Percentiles rank a stretch among this genome's conserved stretches.
These are phyloP conservation scores for Thermothelomyces thermophilus DNA, from an alignment of 2,329 filamentous ascomycete genomes.

Conservation along the genomic window DNA sequence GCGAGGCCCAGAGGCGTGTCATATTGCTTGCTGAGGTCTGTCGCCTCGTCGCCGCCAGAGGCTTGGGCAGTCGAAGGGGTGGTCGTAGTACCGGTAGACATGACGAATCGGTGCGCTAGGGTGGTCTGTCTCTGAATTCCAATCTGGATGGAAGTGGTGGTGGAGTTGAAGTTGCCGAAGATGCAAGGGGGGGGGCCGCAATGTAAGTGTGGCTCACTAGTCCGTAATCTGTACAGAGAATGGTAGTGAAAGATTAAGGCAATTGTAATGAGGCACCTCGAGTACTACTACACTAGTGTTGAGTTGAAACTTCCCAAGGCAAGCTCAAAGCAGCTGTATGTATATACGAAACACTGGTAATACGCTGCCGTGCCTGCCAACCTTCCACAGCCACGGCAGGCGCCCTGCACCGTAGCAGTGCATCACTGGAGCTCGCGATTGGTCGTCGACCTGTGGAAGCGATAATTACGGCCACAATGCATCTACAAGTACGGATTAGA, in stretches of 20 bases:
- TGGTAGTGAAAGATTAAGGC: too few species aligned
- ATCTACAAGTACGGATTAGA: too few species aligned
- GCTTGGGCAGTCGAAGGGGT: neutral
- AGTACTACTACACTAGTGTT: too few species aligned
- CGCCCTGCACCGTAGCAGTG: neutral
- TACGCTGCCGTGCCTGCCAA: neutral
- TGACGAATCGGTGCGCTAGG: neutral
- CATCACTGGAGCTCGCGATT: slow-evolving; percentile 1
- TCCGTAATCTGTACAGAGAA: too few species aligned
- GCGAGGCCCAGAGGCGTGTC: slow-evolving; percentile 40
- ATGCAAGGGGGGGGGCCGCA: too few species aligned
- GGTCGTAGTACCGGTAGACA: slow-evolving; percentile 2
- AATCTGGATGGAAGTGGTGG: too few species aligned
- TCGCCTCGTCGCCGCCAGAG: slow-evolving; percentile 24
- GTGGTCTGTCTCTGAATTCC: too few species aligned
- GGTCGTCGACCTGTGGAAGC: slow-evolving; percentile 1
- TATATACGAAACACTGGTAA: too few species aligned
- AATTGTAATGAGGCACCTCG: too few species aligned
- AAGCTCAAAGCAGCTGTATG: slow-evolving; percentile 3
- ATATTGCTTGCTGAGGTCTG: slow-evolving; percentile 39
- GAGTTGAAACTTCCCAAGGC: neutral
- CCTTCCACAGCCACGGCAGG: neutral
- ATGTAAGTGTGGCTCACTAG: too few species aligned
- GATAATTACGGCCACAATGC: neutral
- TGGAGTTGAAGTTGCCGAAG: too few species aligned